Percentiles rank a stretch among this genome's conserved stretches.
Conservation (phyloP, 495 filamentous ascomycete genomes). For the Pyrenopolyporus hunteri region DNA sequence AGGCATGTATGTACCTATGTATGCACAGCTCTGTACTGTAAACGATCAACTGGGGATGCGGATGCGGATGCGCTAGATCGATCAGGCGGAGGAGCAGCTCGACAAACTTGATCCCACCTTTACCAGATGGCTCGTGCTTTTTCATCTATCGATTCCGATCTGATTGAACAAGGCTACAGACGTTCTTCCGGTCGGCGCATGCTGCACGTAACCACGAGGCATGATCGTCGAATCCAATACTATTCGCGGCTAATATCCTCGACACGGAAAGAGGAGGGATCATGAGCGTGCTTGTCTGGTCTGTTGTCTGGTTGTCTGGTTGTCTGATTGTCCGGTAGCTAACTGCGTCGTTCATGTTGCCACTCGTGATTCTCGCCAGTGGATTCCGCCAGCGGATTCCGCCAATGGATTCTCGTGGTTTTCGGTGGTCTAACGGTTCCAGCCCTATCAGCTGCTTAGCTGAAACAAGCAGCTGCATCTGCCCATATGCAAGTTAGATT, state of each 20-base stretch:
- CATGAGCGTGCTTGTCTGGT: constrained; percentile 1
- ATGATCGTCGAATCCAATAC: constrained; percentile 20
- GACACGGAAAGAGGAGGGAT: constrained; percentile 12
- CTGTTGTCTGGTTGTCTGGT: too few relatives aligned
- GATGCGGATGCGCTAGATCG: constrained; percentile 15
- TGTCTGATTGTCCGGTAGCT: not conserved
- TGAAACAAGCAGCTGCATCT: constrained; percentile 37
- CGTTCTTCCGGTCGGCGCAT: constrained; percentile 7
- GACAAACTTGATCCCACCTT: not conserved
- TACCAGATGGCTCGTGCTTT: constrained; percentile 14
- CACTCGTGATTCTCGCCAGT: constrained; percentile 24
- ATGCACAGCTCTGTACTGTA: too few relatives aligned
- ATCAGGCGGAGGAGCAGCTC: not conserved
- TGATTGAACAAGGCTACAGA: constrained; percentile 2
- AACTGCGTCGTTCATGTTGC: constrained; percentile 17
- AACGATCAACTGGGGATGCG: constrained; percentile 4
- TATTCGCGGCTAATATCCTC: constrained; percentile 1
- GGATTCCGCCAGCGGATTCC: not conserved
- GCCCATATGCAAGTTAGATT: constrained; percentile 36
- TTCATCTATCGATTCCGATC: constrained; percentile 6
- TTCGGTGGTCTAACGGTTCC: constrained; percentile 16
- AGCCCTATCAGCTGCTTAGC: constrained; percentile 39
- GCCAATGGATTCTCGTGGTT: constrained; percentile 13
- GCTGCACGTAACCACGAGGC: constrained; percentile 24
- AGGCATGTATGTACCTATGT: not conserved